Evolutionary conservation across 129 eudicot genomes (phyloP), one percentile per base, ranked within the genome.

Genomic region (Lonicera japonica): DNA sequence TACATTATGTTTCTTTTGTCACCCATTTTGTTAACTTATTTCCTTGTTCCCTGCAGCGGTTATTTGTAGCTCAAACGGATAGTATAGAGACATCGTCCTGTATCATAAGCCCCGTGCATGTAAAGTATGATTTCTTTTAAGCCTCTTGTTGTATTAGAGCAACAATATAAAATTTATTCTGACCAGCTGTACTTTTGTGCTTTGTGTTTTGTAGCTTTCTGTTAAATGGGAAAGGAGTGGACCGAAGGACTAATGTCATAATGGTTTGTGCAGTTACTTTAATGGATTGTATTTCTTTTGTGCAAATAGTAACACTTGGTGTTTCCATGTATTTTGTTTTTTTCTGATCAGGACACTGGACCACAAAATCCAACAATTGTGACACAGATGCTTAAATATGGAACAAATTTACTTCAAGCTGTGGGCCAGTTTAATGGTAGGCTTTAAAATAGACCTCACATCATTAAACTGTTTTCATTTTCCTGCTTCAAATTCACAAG

Each of bases 371-470:
- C 97, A 56, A 86, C 94, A 52, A 25, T 1, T 18, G 79, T 90
- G 23, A 76, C 76, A 19, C 69, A 63, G 29, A 23, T 78, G 77
- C 85, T 86, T 23, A 79, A 79, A 66, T 72, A 70, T 66, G 97
- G 97, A 72, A 65, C 89, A 10, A 86, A 86, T 79, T 87, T 90
- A 51, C 94, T 90, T 70, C 97, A 90, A 77, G 94, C 78, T 58
- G 78, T 86, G 68, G 97, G 97, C 51, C 85, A 86, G 25, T 90
- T 90, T 67, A 70, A 73, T 63, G 97, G 97, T 90, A 81, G 63
- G 40, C 0, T 58, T 73, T 48, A 51, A 19, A 43, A 59, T 13
- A 56, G 16, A 56, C 43, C 51, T 9, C 39, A 20, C 9, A 10
- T 48, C 61, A 61, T 55, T 40, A 65, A 39, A n/a, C 40, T 41